Evolutionary conservation across 495 filamentous ascomycete species (phyloP), one percentile per base, ranked within the genome.

Genomic region (Oidiodendron maius): DNA sequence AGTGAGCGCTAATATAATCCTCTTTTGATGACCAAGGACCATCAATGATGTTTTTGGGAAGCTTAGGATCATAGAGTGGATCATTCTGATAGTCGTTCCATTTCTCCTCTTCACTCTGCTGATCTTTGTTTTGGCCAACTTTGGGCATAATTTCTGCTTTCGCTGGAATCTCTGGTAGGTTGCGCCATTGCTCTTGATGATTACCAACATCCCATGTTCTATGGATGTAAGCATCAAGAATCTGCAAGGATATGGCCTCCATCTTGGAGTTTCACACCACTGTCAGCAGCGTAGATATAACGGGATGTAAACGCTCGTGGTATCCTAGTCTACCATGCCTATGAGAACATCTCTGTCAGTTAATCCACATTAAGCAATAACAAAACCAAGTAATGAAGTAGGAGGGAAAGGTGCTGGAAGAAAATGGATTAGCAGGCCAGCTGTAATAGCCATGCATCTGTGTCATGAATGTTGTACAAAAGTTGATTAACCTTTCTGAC

Each of bases 1-100:
- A 80, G 44, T 81, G 76, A 3, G 69, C 52, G 43, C 65, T 58
- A 9, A 81, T 54, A 48, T 80, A 81, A 13, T 60, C 52, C 0
- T 64, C 53, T 22, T 63, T 69, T 0, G 71, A 75, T 0, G 46
- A 28, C 71, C 72, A 80, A 4, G 72, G 64, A 0, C 67, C 65
- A 1, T 58, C 42, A 20, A 76, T 60, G 12, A 56, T 58, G 37
- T 79, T 77, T 1, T 40, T 20, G 0, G 69, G 56, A 4, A 71
- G 46, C 1, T 67, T 61, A 8, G 56, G 51, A 0, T 64, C 50
- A 10, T 64, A 57, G 1, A 51, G 6, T 3, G 51, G 50, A 3
- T 56, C 48, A 8, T 46, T 24, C 17, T 59, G 52, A 34, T 56
- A 59, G 0, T 43, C 50, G 21, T 50, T n/a, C 48, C 45, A 53